Conservation (phyloP, 2,329 filamentous ascomycete species). For the Aureobasidium sp. region DNA sequence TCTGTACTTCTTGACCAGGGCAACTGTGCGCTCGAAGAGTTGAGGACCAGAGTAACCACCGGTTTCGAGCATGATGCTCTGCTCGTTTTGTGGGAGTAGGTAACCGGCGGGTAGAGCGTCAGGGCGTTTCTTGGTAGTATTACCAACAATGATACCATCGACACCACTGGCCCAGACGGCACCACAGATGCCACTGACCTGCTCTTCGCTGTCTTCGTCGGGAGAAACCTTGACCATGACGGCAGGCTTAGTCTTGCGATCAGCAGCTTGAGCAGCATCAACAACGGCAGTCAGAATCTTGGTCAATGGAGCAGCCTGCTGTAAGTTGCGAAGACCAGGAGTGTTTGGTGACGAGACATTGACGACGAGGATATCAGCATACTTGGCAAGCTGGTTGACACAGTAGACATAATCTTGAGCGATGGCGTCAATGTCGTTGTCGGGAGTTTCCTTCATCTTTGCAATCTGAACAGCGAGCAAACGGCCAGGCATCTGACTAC, state of each 20-base stretch:
- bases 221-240: slow-evolving; percentile 99
- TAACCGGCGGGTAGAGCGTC: slow-evolving; percentile 61
- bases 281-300: slow-evolving; percentile 76
- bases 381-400: slow-evolving; percentile 70
- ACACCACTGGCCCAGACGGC: slow-evolving; percentile 78
- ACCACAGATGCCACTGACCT: slow-evolving; percentile 81
- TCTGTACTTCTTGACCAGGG: slow-evolving; percentile 73
- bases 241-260: slow-evolving; percentile 62
- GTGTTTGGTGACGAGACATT: slow-evolving; percentile 98
- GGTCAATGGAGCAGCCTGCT: slow-evolving; percentile 76
- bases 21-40: slow-evolving; percentile 72
- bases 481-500: slow-evolving; percentile 67
- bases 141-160: slow-evolving; percentile 92
- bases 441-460: slow-evolving; percentile 91
- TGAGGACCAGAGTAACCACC: slow-evolving; percentile 89
- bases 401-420: slow-evolving; percentile 78
- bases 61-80: slow-evolving; percentile 60
- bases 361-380: slow-evolving; percentile 93
- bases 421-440: slow-evolving; percentile 75
- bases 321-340: slow-evolving; percentile 77
- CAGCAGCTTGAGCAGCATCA: slow-evolving; percentile 58
- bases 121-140: slow-evolving; percentile 81
- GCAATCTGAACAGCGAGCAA: slow-evolving; percentile 86
- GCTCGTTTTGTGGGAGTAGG: slow-evolving; percentile 57
- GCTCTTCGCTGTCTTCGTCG: slow-evolving; percentile 78